phyloP scores from a whole-genome alignment of 1,284 basidiomycete genomes.

The Ustilago tritici region DNA sequence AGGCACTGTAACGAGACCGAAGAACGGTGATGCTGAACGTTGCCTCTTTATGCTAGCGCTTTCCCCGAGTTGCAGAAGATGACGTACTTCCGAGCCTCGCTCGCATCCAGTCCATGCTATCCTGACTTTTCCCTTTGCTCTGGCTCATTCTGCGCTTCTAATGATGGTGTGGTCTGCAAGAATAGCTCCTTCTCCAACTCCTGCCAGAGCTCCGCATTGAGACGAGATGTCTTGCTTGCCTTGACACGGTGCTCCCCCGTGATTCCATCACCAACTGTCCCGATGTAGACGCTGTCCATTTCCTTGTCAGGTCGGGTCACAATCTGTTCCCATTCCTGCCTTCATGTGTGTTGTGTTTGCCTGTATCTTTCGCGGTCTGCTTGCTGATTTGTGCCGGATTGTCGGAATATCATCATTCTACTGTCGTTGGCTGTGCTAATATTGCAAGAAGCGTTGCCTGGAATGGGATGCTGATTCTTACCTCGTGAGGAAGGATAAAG shows the following conservation, averaged over 20 bases:
- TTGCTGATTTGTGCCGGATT: neutral
- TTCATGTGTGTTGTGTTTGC: neutral
- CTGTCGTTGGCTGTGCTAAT: neutral
- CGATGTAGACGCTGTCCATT: neutral
- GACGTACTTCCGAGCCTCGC: neutral
- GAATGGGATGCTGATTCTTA: conserved; percentile 25
- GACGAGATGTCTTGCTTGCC: neutral
- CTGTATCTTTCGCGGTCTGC: too few relatives aligned
- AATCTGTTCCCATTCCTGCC: neutral
- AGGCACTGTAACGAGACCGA: neutral
- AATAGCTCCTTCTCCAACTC: neutral
- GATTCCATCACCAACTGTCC: neutral
- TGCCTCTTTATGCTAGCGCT: neutral
- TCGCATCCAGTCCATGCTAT: neutral
- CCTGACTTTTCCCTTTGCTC: neutral
- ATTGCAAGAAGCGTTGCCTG: neutral
- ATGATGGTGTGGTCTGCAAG: neutral
- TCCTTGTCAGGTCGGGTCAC: neutral
- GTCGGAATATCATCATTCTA: neutral
- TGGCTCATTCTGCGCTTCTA: neutral
- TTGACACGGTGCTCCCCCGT: neutral
- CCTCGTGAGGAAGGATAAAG: conserved; percentile 62
- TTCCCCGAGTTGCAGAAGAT: neutral
- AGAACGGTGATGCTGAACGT: neutral
- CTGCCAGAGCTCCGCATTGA: neutral